phyloP scores from a whole-genome alignment of 2,329 filamentous ascomycete species.

The Fusarium paranaense region DNA sequence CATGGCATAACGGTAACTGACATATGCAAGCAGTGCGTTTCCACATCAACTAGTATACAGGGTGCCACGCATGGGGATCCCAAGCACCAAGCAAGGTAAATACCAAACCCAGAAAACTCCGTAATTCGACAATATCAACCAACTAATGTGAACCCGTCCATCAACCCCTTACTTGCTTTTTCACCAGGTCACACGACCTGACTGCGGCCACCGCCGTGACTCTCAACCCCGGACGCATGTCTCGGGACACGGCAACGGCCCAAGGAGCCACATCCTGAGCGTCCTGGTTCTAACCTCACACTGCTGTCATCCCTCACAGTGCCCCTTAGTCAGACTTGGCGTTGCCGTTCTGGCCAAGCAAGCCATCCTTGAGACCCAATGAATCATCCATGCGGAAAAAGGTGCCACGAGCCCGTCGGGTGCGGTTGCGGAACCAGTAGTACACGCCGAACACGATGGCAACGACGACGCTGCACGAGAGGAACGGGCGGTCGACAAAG shows the following conservation, averaged over 20 bases:
- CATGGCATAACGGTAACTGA: conserved; percentile 7
- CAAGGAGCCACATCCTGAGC: neutral
- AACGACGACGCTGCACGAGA: conserved; percentile 68
- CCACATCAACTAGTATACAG: conserved; percentile 32
- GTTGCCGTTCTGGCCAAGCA: conserved; percentile 62
- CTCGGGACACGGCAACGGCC: neutral
- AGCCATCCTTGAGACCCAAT: conserved; percentile 71
- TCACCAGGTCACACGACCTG: neutral
- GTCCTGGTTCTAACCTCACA: neutral
- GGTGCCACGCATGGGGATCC: conserved; percentile 16
- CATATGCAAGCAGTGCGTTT: conserved; percentile 28
- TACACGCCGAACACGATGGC: conserved; percentile 65
- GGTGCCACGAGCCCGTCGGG: conserved; percentile 65
- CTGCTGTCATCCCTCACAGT: neutral
- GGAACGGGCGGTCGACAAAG: conserved; percentile 69
- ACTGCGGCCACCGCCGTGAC: neutral
- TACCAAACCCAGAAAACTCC: conserved; percentile 45
- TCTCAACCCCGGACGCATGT: neutral
- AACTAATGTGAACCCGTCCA: conserved; percentile 14
- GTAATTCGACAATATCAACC: conserved; percentile 20
- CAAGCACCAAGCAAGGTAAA: conserved; percentile 2
- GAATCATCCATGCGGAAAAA: conserved; percentile 73
- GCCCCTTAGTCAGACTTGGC: conserved; percentile 49
- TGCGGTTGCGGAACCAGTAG: conserved; percentile 66
- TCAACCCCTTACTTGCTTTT: conserved; percentile 14